Base-by-base conservation (phyloP, 2,329 filamentous ascomycete genomes). In the Ophiocordyceps camponoti-rufipedis region DNA sequence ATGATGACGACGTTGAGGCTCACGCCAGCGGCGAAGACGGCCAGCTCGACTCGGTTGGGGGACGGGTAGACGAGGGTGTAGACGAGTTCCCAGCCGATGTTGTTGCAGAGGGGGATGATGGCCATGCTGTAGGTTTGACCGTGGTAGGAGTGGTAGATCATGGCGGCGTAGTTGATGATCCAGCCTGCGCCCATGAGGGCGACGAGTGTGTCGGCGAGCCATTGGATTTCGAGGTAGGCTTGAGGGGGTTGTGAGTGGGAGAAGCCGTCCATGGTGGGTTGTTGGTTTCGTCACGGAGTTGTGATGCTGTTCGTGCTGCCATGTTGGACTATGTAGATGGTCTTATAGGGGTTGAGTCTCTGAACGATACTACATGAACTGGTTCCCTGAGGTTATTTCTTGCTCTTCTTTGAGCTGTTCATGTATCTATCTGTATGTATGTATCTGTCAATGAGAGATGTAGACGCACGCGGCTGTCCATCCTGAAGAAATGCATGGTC, bases 41-140 rank as follows among this genome's bases (percentile, higher is more conserved):
- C 41, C 13, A 48, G 45, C 40, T 50, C 49, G n/a, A 50, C 44
- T 32, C 18, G 42, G 46, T 50, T 49, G 1, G 42, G 31, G 2
- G 49, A 50, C 18, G 49, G 49, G 44, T 46, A 49, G 12, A 50
- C 41, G 4, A 47, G 3, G 11, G 47, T 48, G 19, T 50, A 50
- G 6, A 47, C 44, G 7, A 50, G 40, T 38, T 50, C 49, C 49
- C 49, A 50, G 39, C 45, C 47, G 18, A 50, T 46, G 19, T 50
- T 50, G 44, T 49, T 49, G 47, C 49, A 50, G 28, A 50, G 47
- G 16, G 49, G 49, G 18, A 50, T 43, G 10, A 50, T 46, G 12
- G 45, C 47, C 49, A 50, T 50, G 49, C 49, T 45, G 40, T 49
- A 46, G 6, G 49, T 47, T 33, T 47, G 13, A 14, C 47, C 47